These are phyloP conservation scores for Pythium pectinolyticum DNA, from an alignment of 352 stramenopile species.

Conservation along the genomic window DNA sequence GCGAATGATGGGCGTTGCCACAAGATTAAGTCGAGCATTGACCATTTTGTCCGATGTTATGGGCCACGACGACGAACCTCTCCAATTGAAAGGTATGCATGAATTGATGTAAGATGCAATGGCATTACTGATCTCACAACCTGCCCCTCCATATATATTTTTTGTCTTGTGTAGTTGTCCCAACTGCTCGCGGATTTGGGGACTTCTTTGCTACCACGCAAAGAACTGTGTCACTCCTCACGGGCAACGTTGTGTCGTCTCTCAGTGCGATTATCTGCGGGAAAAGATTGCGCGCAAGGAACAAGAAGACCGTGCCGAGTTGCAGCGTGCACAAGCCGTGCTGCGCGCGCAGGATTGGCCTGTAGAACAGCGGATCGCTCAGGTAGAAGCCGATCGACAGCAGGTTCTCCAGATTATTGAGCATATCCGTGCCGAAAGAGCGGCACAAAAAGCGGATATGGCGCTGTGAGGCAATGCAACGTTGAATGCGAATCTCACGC, in stretches of 20 bases:
- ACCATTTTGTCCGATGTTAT: conserved; percentile 88
- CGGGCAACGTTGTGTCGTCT: conserved; percentile 67
- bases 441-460: conserved; percentile 33
- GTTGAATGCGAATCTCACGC: neutral
- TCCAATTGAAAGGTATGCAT: conserved; percentile 72
- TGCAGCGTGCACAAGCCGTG: conserved; percentile 51
- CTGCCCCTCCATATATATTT: too few relatives aligned
- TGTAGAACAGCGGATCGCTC: conserved; percentile 76
- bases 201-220: conserved; percentile 84
- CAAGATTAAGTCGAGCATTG: conserved; percentile 87
- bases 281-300: conserved; percentile 83
- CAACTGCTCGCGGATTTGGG: conserved; percentile 85
- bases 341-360: conserved; percentile 67
- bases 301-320: conserved; percentile 56
- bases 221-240: conserved; percentile 64
- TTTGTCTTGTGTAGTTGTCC: conserved; percentile 49
- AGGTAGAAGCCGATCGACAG: conserved; percentile 74
- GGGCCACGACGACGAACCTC: conserved; percentile 62
- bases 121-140: too few relatives aligned
- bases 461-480: conserved; percentile 13
- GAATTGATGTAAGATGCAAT: too few relatives aligned
- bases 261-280: conserved; percentile 84
- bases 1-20: conserved; percentile 69
- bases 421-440: conserved; percentile 65
- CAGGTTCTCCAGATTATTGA: conserved; percentile 78